Evolutionary conservation across 2,329 filamentous ascomycete genomes (phyloP), one percentile per base, ranked within the genome.

Genomic region (Didymella arachidicola): DNA sequence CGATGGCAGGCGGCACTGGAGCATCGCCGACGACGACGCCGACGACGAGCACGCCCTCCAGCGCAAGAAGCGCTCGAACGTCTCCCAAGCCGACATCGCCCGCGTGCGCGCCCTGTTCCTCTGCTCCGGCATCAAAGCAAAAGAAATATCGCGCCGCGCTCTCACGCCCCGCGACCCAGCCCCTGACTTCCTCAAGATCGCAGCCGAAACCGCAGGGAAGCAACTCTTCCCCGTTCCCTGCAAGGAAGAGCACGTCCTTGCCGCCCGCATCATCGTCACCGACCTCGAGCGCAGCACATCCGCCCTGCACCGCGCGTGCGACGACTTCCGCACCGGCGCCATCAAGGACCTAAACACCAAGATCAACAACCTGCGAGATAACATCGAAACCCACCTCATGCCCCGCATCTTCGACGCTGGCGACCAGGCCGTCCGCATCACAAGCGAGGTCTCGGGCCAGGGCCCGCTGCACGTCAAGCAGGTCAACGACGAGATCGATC

Each of bases 121-220:
- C 22, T 90, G 89, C 62, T 92, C 92, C 0, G 93, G 93, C n/a
- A 88, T 97, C 71, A 96, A 96, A 78, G 93, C 94, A 0, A 88
- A 88, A 69, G 91, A 95, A 71, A 91, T 97, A 53, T 83, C 83
- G 27, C 84, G 87, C 4, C 86, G 89, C 45, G 87, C 89, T 4
- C 78, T 88, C 43, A 81, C 82, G 34, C 63, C 72, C 0, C 74
- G 74, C 14, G 60, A 69, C 2, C 49, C 73, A 22, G 65, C 73
- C 3, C 65, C 75, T 0, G 51, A 61, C 4, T 79, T 79, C 43
- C 75, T 81, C 34, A 73, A 45, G 10, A 69, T 72, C 10, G 79
- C 78, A 2, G 77, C 76, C 71, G 22, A 82, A 82, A 52, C 70
- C 80, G 61, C 88, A 3, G 72, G 71, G 16, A 57, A 59, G 16